These are phyloP conservation scores for Kockiozyma suomiensis DNA, from an alignment of 805 yeast species.

Conservation along the genomic window DNA sequence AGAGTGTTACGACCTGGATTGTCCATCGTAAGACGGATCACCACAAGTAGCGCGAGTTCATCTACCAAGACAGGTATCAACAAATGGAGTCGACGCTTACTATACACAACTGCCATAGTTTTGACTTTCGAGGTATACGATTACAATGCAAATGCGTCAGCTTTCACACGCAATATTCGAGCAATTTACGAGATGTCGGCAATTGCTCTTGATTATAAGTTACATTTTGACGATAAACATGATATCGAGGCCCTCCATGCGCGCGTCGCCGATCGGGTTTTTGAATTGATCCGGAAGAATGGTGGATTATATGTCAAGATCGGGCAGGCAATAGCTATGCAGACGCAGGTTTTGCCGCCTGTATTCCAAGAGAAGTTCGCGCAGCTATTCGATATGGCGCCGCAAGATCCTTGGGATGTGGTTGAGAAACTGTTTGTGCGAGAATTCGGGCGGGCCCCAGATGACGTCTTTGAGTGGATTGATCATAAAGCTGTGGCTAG, in stretches of 20 bases:
- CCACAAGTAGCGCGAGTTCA: too few relatives aligned
- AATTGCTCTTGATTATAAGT: constrained; percentile 65
- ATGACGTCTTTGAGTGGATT: constrained; percentile 50
- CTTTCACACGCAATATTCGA: constrained; percentile 54
- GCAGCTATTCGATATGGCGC: constrained; percentile 68
- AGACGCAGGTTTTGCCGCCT: constrained; percentile 66
- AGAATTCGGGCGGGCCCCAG: constrained; percentile 49
- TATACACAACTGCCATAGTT: neutral
- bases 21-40: too few relatives aligned
- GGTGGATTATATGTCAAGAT: constrained; percentile 69
- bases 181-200: constrained; percentile 52
- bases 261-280: constrained; percentile 56
- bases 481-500: constrained; percentile 68
- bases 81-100: neutral
- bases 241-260: constrained; percentile 62
- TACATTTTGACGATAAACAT: constrained; percentile 50
- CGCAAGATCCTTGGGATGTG: constrained; percentile 54
- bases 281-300: constrained; percentile 50
- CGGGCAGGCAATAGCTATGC: constrained; percentile 81
- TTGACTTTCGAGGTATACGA: constrained; percentile 44
- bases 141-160: constrained; percentile 50
- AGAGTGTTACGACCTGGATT: too few relatives aligned
- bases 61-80: too few relatives aligned
- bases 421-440: constrained; percentile 37
- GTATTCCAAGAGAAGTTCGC: constrained; percentile 63